phyloP scores from a whole-genome alignment of 169 alveolate genomes.

The Plasmodium gallinaceum region DNA sequence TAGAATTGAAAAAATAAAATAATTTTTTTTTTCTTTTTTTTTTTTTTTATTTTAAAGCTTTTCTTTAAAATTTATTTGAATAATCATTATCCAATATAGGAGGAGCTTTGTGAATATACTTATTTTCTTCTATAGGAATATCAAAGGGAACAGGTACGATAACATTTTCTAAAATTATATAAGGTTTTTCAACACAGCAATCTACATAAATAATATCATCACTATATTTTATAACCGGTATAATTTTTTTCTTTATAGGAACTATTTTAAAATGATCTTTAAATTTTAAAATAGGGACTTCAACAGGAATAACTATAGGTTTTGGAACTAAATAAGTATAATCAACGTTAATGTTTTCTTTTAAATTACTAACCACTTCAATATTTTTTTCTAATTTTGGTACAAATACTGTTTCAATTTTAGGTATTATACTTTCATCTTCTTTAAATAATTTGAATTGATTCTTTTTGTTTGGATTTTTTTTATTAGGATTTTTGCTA shows the following conservation, averaged over 20 bases:
- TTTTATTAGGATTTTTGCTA: background rate
- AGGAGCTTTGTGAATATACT: conserved; percentile 67
- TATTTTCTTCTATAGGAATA: conserved; percentile 67
- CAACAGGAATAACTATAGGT: conserved; percentile 83
- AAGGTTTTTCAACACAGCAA: conserved; percentile 82
- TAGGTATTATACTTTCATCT: conserved; percentile 21
- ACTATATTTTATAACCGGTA: conserved; percentile 80
- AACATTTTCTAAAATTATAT: conserved; percentile 79
- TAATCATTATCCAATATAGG: background rate
- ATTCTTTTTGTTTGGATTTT: background rate
- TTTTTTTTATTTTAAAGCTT: background rate
- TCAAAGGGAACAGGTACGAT: conserved; percentile 81
- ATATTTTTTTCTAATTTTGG: conserved; percentile 67
- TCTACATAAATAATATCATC: conserved; percentile 83
- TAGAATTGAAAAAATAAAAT: too few relatives aligned
- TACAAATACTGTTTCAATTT: conserved; percentile 61
- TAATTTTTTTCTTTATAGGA: conserved; percentile 82
- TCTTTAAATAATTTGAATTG: conserved; percentile 42
- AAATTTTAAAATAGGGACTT: conserved; percentile 82
- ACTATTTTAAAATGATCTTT: conserved; percentile 80
- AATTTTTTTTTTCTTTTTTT: background rate
- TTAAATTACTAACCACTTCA: conserved; percentile 53
- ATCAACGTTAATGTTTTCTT: conserved; percentile 65
- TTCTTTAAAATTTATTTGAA: background rate
- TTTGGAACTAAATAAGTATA: conserved; percentile 82